Evolutionary conservation across 192 early-diverging fungal genomes (phyloP), one percentile per base, ranked within the genome.

Genomic region (Backusella westeae): DNA sequence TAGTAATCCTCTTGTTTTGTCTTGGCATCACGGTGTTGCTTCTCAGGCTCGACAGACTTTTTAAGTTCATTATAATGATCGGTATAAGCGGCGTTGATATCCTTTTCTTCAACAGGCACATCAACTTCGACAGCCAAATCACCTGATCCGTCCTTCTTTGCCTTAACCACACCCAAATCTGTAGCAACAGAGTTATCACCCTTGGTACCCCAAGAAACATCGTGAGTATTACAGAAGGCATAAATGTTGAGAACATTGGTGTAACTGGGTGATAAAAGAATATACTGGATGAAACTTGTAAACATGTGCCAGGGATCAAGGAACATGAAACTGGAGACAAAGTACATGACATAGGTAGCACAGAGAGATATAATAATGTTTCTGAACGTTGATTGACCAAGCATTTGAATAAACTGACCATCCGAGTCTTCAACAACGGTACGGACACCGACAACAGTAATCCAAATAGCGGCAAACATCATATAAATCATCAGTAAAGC

Each of bases 151-250:
- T 89, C 87, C 65, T 93, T 90, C 49, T 85, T 83, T 41, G 87
- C 82, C 76, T 93, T 96, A 71, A 93, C 96, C 19, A 88, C 87
- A 53, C 94, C 95, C 15, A 96, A 89, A 75, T 93, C 93, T 65
- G 86, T 88, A 42, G 86, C 84, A 15, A 87, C 78, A 52, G 76
- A 83, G 53, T 90, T 95, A 80, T 95, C 95, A 79, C 96, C 95
- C 83, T 98, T 98, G 42, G 96, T 98, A 69, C 96, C 97, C 97
- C 96, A 98, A 63, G 77, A 80, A 21, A 86, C 84, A 73, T 86
- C 85, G 53, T 88, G 87, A 5, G 87, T 85, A 70, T 87, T 87
- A 73, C 85, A 86, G 80, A 88, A 88, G 19, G 87, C 84, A 46
- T 88, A 79, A 8, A 82, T 91, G 77, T 95, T 94, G 86, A 94